These are phyloP conservation scores for Vitellaria paradoxa DNA, from an alignment of 179 eudicot genomes.

Conservation along the genomic window DNA sequence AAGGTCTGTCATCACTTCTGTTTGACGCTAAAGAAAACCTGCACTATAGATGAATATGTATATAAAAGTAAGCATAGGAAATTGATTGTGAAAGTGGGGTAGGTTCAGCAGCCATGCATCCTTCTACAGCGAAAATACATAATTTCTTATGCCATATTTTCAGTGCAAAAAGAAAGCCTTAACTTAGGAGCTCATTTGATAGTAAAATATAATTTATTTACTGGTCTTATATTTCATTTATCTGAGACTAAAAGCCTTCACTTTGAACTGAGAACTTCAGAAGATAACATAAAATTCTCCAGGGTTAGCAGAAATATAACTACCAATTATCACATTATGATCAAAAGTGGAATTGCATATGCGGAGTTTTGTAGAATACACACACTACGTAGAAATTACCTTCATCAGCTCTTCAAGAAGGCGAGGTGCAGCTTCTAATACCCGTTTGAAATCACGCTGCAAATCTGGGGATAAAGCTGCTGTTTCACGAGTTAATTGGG, in stretches of 20 bases:
- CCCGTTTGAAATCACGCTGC: constrained; percentile 66
- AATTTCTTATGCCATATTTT: not conserved
- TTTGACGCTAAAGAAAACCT: not conserved
- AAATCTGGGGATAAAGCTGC: constrained; percentile 61
- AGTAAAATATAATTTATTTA: not conserved
- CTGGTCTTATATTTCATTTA: not conserved
- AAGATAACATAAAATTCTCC: not conserved
- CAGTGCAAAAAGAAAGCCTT: not conserved
- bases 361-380: not conserved
- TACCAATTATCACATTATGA: not conserved
- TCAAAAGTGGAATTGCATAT: not conserved
- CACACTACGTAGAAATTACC: constrained; percentile 32
- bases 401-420: constrained; percentile 86
- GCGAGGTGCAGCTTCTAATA: constrained; percentile 84
- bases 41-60: too few species aligned
- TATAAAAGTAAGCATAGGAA: not conserved
- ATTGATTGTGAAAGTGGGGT: not conserved
- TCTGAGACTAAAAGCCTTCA: not conserved
- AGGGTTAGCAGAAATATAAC: constrained; percentile 5
- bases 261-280: not conserved
- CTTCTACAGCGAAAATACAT: not conserved
- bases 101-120: not conserved
- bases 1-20: not conserved
- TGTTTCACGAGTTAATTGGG: constrained; percentile 75
- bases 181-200: not conserved